Base-by-base conservation (phyloP, 345 rosid species). In the Arabis hirsuta region DNA sequence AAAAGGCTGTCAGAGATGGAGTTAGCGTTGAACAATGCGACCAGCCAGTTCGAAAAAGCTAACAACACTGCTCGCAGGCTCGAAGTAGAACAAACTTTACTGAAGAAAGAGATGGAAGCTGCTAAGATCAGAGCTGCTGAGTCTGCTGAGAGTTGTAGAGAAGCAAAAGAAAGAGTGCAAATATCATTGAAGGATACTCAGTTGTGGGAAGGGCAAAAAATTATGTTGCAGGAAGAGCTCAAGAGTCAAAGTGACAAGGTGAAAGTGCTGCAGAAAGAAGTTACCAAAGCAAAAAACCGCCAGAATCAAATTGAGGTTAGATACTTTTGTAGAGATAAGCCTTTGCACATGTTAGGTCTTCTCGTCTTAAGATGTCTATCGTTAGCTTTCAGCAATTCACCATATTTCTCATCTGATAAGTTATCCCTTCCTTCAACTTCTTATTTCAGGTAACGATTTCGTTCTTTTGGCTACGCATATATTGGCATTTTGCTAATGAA, bases 1-100 rank as follows among this genome's bases (percentile, higher is more conserved):
- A 95, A 91, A 81, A 91, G 89, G 80, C 93, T 91, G 10, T 65
- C 83, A 12, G 96, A 91, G 81, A 88, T 86, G 99, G 96, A 95
- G 64, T 82, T 82, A 46, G 93, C 92, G 22, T 68, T 95, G 76
- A 72, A 73, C 62, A 95, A 91, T 80, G 88, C 92, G 14, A 77
- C 91, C 29, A 91, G 88, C 55, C 97, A 95, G 80, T 87, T 90
- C 50, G 97, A 87, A 73, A 84, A 80, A 51, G 92, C 96, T 36
- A 90, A 86, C 79, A 75, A 84, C 75, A 75, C 90, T 41, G 88
- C 87, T 57, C 83, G 82, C 67, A 86, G 88, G 86, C 96, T 91
- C 20, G 94, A 91, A 83, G 81, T 80, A 65, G 96, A 91, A 84
- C 91, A 87, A 76, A 71, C 87, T 67, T 72, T 74, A 34, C 75